Evolutionary conservation across 441 rosid species (phyloP), one percentile per base, ranked within the genome.

Genomic region (Erysimum pusillum): DNA sequence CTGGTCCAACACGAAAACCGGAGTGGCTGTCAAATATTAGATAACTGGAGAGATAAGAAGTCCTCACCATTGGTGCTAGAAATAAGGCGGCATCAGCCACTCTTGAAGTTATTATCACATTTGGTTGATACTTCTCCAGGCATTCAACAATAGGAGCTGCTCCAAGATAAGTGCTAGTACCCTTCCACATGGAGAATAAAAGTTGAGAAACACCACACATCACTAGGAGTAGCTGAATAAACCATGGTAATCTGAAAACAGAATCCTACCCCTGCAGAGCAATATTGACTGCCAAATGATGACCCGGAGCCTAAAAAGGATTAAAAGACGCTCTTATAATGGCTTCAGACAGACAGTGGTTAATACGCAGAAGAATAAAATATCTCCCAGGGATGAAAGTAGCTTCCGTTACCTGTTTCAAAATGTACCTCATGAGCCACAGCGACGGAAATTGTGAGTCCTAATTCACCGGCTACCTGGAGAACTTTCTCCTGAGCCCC

Each of bases 111-210:
- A 94, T 84, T 22, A 94, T 76, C 38, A 94, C 96, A 84, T 89
- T 61, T 48, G 97, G 95, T 75, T 80, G 88, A 87, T 94, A 89
- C 77, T 82, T 92, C 64, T 90, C 97, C 63, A 94, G 88, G 74
- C 97, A 94, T 81, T 90, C 93, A 75, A 94, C 97, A 78, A 94
- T 88, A 3, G 97, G 96, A 80, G 91, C 94, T 66, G 97, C 97
- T 82, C 98, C 98, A 66, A 94, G 84, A 84, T 94, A 92, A 41
- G 98, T 92, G 81, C 97, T 86, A 49, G 81, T 63, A 53, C 97
- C 97, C 97, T 94, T 86, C 76, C 79, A 48, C 74, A 32, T 76
- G 65, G 17, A 76, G 32, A 71, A 56, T 22, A 69, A 44, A 73
- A 82, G 2, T 18, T 49, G 34, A 57, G 58, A 57, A n/a, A 6